Percentiles rank a stretch among this genome's conserved stretches.
Evolutionary conservation across 148 eudicot genomes (phyloP).

Genomic region (Fagopyrum homotropicum): DNA sequence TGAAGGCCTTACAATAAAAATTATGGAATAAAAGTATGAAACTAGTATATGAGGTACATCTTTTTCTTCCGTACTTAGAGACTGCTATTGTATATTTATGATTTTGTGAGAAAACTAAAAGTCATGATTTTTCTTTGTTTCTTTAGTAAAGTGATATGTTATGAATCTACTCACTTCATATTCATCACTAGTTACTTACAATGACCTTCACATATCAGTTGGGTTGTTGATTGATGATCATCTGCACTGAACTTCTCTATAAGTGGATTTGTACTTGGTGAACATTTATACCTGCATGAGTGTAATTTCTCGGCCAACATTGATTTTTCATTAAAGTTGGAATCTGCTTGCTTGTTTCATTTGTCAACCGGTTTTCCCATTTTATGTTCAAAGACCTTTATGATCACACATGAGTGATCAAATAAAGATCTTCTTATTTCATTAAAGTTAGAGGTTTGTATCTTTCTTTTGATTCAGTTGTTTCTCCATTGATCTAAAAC

Average conservation of each 20-base stretch:
- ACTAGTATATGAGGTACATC: background rate
- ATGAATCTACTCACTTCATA: too few relatives aligned
- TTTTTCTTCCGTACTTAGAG: background rate
- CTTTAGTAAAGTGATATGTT: too few relatives aligned
- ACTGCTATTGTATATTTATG: background rate
- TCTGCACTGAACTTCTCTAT: background rate
- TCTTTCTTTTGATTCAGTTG: background rate
- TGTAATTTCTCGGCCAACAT: too few relatives aligned
- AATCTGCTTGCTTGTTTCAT: background rate
- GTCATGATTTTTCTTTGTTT: background rate
- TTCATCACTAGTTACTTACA: too few relatives aligned
- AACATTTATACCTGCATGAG: too few relatives aligned
- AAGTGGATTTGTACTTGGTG: too few relatives aligned
- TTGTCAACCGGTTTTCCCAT: background rate
- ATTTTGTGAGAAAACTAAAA: background rate
- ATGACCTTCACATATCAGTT: too few relatives aligned
- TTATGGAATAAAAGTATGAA: background rate
- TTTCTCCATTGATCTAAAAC: background rate
- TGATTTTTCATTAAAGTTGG: too few relatives aligned
- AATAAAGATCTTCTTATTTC: too few relatives aligned
- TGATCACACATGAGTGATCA: too few relatives aligned
- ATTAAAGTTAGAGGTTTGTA: slow-evolving; percentile 46
- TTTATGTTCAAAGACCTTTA: background rate
- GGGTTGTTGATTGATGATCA: too few relatives aligned
- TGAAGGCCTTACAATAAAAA: background rate